Evolutionary conservation across 345 rosid species (phyloP).

Genomic region (Microcos paniculata): DNA sequence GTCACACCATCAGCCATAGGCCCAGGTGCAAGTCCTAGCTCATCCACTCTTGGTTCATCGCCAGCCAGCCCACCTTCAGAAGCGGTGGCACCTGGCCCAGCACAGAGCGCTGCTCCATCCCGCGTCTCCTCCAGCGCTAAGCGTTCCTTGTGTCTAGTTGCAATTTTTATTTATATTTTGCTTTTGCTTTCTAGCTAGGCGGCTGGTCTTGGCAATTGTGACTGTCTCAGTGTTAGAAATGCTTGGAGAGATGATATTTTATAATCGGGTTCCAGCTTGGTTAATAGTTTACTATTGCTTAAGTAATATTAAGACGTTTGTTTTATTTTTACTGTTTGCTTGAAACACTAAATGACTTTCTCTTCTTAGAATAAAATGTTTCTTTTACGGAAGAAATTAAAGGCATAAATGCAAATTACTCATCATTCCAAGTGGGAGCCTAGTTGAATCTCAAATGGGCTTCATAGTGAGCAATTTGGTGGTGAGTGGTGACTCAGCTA

Average conservation of each 20-base stretch:
- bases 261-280: too few relatives aligned
- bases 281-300: too few relatives aligned
- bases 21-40: background rate
- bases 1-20: background rate
- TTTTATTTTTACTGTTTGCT: too few relatives aligned
- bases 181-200: background rate
- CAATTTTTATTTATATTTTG: background rate
- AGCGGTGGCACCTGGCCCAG: constrained; percentile 11
- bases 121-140: background rate
- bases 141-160: constrained; percentile 7
- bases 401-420: too few relatives aligned
- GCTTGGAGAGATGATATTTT: background rate
- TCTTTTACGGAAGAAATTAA: too few relatives aligned
- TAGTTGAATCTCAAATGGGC: background rate
- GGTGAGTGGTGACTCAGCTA: background rate
- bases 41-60: constrained; percentile 1
- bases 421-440: too few relatives aligned
- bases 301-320: too few relatives aligned
- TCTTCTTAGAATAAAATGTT: too few relatives aligned
- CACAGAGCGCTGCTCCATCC: constrained; percentile 5
- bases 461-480: background rate
- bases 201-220: background rate
- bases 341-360: too few relatives aligned
- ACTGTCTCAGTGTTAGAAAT: background rate
- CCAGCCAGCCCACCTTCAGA: constrained; percentile 12